phyloP scores from a whole-genome alignment of 108 stramenopile genomes.

The Mediolabrus comicus region DNA sequence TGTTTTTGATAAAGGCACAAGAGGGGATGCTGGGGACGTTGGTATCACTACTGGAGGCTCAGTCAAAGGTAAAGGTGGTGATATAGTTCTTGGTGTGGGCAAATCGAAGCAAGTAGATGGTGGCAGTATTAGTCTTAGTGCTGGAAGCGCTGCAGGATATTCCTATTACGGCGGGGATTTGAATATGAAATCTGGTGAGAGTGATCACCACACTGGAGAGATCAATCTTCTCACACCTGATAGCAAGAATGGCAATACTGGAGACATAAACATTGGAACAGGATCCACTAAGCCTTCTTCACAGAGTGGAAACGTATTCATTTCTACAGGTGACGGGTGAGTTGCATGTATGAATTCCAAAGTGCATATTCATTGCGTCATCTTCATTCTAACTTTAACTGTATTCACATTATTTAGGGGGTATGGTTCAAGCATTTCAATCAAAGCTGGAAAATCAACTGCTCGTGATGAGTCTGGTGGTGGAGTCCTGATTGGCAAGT shows the following conservation, averaged over 20 bases:
- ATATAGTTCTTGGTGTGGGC: neutral
- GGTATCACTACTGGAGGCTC: neutral
- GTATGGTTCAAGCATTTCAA: neutral
- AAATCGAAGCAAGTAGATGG: neutral
- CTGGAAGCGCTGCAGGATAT: neutral
- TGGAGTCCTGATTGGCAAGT: neutral
- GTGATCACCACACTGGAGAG: neutral
- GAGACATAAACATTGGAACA: constrained; percentile 16
- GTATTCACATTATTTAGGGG: neutral
- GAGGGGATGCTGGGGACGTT: neutral
- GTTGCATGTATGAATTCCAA: neutral
- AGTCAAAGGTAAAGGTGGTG: neutral
- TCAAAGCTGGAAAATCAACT: constrained; percentile 12
- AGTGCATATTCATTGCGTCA: neutral
- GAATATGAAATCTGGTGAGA: constrained; percentile 5
- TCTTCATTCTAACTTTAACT: neutral
- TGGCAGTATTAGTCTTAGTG: neutral
- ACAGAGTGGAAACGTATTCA: neutral
- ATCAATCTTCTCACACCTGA: constrained; percentile 7
- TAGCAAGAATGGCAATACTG: neutral
- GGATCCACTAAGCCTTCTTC: neutral
- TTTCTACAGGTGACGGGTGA: constrained; percentile 2
- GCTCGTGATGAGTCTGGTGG: constrained; percentile 4
- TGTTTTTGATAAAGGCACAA: constrained; percentile 5
- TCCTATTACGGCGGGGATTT: neutral